Evolutionary conservation across 192 early-diverging fungal genomes (phyloP), one percentile per base, ranked within the genome.

Genomic region (Chytriomyces sp.): DNA sequence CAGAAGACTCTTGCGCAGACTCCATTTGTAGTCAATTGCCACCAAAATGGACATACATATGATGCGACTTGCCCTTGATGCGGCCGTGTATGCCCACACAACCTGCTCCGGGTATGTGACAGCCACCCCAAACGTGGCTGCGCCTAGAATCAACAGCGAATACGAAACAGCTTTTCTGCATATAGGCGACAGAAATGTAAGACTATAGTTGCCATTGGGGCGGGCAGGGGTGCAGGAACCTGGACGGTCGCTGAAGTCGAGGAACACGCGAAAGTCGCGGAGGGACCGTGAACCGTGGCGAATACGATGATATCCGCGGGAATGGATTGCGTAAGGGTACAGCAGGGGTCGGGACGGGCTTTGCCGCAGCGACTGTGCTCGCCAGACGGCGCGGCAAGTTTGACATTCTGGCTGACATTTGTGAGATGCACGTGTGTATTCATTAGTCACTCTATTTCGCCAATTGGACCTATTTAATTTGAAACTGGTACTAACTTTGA

Each of bases 21-120:
- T 76, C 77, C 73, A 75, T 55, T 89, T 86, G 77, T 91, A 91
- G 63, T 91, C 88, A 3, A 80, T 28, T 1, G 71, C 87, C 5
- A 88, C 81, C 36, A 53, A 28, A 8, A 79, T 62, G n/a, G 80
- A 82, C 14, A 79, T 67, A 6, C 57, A 37, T 0, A 74, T 80
- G 3, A 86, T 77, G 26, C 85, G 78, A 4, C 63, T 32, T 69
- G 34, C 59, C 3, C 63, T 41, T 26, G 49, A 31, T 1, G 19
- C 37, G 2, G 63, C 63, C 40, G 37, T 52, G 33, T 32, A 31
- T 7, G 19, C 4, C 63, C 63, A 65, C 17, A 49, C 63, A 52
- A 65, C 8, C 31, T 65, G 39, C 8, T 65, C 63, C 28, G 30
- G 63, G 34, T 65, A 65, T 25, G 33, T 22, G 40, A 30, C 40